Evolutionary conservation across 2,329 filamentous ascomycete genomes (phyloP), one percentile per base, ranked within the genome.

Genomic region (Fonsecaea nubica): DNA sequence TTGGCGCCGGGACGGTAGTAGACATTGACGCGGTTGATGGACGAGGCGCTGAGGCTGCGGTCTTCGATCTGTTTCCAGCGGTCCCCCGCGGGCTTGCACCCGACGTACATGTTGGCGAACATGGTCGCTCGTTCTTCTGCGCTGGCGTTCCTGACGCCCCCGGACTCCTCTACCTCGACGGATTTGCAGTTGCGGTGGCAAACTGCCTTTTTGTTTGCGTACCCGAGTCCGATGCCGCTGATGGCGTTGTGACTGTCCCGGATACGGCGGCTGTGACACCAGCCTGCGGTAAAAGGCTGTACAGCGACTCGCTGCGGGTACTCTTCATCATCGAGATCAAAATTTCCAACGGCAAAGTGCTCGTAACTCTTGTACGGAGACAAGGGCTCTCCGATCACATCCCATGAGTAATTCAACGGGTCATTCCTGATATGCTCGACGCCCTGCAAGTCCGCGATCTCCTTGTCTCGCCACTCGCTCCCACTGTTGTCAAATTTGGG

Each of bases 41-140:
- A 32, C 4, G 58, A 25, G 15, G 42, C 48, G 13, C 18, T 42
- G 42, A 53, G 30, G 50, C 13, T 32, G 30, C 58, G 45, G 12
- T 62, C 58, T 15, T 62, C 58, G 6, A 62, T 62, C 15, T 18
- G 32, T 38, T 62, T 62, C 58, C 58, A 62, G 32, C 58, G 45
- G 8, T 40, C 58, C 9, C 3, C 10, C 3, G 45, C 8, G 3
- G 58, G 58, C 13, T 62, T 54, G 32, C 32, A 54, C 33, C 58
- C 58, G 35, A 40, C 48, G 21, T 35, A 62, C 25, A 54, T 38
- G 18, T 62, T 62, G 5, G 45, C 42, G 45, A 54, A 54, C 48
- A 62, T 52, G 12, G 45, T 36, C 9, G 30, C 21, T 18, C 50
- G 58, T 32, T 62, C 48, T 33, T 38, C 48, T n/a, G 48, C 48